Base-by-base conservation (phyloP, 1,284 basidiomycete genomes). In the Rhodotorula mucilaginosa region DNA sequence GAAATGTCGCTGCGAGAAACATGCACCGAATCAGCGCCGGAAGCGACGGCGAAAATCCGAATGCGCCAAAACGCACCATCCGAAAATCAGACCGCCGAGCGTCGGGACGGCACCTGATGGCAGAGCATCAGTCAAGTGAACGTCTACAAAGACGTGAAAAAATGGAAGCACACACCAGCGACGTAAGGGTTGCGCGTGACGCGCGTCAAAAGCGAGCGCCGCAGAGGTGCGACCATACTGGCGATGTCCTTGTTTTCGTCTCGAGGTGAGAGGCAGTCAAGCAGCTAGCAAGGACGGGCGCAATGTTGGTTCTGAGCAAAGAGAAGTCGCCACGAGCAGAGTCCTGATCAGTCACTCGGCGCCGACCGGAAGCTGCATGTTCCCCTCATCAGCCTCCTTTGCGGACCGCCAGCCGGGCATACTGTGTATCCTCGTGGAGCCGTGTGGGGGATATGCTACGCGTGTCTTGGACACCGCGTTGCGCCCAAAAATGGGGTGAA, bases 11-110 rank as follows among this genome's bases (percentile, higher is more conserved):
- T 56, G 54, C 54, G 54, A 13, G 10, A 52, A 13, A 52, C 23
- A 52, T n/a, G 51, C 8, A 5, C 10, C 51, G 51, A 2, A 26
- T 44, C 39, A 44, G 39, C 39, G 39, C 8, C 2, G 39, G 39
- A 44, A 44, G 39, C 39, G 39, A 13, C 39, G 10, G 39, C 39
- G 39, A 44, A 44, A 13, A 44, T 13, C 39, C 7, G 39, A 44
- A 44, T 13, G 39, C 39, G 39, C 51, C 12, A 56, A 56, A 31
- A 56, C 54, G 26, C 16, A 56, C 54, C 54, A 56, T 56, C 54
- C 54, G 54, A 56, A 56, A 56, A 56, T 56, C 26, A 56, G 16
- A 5, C 54, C 54, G 26, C 54, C 54, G 54, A 56, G 54, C 54
- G 54, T 56, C 26, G 54, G 54, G 6, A 26, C 29, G n/a, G 54